These are phyloP conservation scores for Aspergillus hancockii DNA, from an alignment of 495 filamentous ascomycete species.

Conservation along the genomic window DNA sequence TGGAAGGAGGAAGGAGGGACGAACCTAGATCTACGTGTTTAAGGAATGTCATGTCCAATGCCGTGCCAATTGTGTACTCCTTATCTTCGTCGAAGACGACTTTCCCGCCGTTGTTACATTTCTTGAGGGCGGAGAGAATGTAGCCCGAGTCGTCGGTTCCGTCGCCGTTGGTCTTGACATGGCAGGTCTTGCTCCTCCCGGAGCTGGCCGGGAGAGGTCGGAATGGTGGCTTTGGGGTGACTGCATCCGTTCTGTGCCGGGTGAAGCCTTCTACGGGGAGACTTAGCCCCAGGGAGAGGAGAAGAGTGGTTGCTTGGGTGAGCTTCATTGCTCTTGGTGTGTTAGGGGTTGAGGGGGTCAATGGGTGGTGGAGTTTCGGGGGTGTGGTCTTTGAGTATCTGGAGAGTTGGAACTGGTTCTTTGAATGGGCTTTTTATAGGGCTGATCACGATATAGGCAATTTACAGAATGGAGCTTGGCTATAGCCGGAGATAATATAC, in stretches of 20 bases:
- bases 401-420: too few species aligned
- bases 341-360: too few species aligned
- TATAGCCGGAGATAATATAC: not conserved
- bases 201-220: slow-evolving; percentile 35
- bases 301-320: slow-evolving; percentile 27
- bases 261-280: slow-evolving; percentile 23
- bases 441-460: not conserved
- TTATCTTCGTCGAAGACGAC: slow-evolving; percentile 59
- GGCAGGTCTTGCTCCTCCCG: slow-evolving; percentile 33
- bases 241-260: slow-evolving; percentile 29
- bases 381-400: too few species aligned
- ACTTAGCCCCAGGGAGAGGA: slow-evolving; percentile 23
- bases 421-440: too few species aligned
- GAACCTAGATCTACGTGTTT: slow-evolving; percentile 61
- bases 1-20: not conserved
- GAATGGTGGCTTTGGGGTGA: slow-evolving; percentile 37
- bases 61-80: slow-evolving; percentile 63
- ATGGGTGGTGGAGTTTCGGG: too few species aligned
- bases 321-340: slow-evolving; percentile 30
- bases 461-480: not conserved
- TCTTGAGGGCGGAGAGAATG: slow-evolving; percentile 58
- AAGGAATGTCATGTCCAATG: slow-evolving; percentile 64
- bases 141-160: slow-evolving; percentile 58
- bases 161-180: slow-evolving; percentile 39
- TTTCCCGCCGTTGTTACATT: slow-evolving; percentile 68